Evolutionary conservation across 331 rosid genomes (phyloP).

Genomic region (Malus hybrid): DNA sequence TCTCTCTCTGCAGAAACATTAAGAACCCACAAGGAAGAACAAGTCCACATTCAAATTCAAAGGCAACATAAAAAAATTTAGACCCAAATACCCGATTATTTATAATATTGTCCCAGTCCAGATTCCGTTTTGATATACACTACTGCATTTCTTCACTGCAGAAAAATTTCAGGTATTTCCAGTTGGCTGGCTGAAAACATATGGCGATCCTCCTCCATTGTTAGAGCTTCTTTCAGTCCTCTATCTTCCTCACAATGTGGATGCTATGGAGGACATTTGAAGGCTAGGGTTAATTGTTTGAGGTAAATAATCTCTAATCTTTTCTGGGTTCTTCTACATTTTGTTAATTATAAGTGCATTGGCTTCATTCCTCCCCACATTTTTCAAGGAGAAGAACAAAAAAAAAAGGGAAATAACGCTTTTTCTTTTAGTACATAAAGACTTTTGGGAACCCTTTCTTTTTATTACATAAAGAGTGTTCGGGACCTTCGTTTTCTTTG

Average conservation of each 20-base stretch:
- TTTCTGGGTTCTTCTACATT: too few relatives aligned
- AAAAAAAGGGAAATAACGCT: not conserved
- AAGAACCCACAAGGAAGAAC: not conserved
- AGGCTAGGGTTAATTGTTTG: not conserved
- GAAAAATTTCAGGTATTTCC: not conserved
- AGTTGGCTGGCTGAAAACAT: not conserved
- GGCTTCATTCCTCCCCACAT: not conserved
- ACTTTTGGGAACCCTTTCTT: not conserved
- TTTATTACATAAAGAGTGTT: too few relatives aligned
- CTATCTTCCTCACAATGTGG: not conserved
- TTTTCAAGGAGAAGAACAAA: not conserved
- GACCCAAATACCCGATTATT: not conserved
- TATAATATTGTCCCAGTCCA: not conserved
- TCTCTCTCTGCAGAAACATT: not conserved
- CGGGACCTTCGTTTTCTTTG: not conserved
- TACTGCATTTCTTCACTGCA: not conserved
- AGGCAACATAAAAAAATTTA: not conserved
- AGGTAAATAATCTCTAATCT: not conserved
- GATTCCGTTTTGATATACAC: too few relatives aligned
- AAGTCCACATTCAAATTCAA: not conserved
- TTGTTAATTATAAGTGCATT: not conserved
- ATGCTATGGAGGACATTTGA: not conserved
- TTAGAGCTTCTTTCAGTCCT: not conserved
- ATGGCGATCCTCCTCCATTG: not conserved
- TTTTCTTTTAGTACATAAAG: too few relatives aligned